Percentiles rank a stretch among this genome's conserved stretches.
phyloP scores from a whole-genome alignment of 202 grass and related monocot species.

The Hordeum pubiflorum region DNA sequence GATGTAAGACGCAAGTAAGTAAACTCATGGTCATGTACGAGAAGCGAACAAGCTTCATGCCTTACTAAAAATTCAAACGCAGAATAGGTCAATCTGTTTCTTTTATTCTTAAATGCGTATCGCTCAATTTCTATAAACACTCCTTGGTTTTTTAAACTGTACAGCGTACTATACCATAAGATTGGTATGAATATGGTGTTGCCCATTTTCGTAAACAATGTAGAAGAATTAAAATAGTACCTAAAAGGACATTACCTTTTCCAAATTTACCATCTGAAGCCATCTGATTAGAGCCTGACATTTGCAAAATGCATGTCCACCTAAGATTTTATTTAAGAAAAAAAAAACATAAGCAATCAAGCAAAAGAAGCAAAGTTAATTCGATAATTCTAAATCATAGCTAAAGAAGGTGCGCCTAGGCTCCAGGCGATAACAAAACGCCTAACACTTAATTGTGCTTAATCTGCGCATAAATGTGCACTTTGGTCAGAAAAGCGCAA shows the following conservation, averaged over 20 bases:
- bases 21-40: not conserved
- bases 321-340: conserved; percentile 11
- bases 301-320: conserved; percentile 29
- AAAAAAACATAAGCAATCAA: not conserved
- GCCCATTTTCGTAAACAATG: not conserved
- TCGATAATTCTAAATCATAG: not conserved
- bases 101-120: conserved; percentile 1
- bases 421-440: no score
- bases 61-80: conserved; percentile 1
- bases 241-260: conserved; percentile 18
- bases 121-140: not conserved
- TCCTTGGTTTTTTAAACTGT: not conserved
- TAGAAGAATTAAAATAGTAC: not conserved
- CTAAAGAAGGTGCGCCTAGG: no score
- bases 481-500: no score
- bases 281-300: conserved; percentile 40
- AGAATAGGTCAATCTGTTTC: not conserved
- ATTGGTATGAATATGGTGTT: not conserved
- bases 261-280: conserved; percentile 47
- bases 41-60: not conserved
- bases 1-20: not conserved
- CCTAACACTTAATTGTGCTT: no score
- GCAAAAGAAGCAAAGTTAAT: not conserved
- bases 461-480: no score
- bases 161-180: not conserved